Base-by-base conservation (phyloP, 805 yeast genomes). In the Novakomyces olei region DNA sequence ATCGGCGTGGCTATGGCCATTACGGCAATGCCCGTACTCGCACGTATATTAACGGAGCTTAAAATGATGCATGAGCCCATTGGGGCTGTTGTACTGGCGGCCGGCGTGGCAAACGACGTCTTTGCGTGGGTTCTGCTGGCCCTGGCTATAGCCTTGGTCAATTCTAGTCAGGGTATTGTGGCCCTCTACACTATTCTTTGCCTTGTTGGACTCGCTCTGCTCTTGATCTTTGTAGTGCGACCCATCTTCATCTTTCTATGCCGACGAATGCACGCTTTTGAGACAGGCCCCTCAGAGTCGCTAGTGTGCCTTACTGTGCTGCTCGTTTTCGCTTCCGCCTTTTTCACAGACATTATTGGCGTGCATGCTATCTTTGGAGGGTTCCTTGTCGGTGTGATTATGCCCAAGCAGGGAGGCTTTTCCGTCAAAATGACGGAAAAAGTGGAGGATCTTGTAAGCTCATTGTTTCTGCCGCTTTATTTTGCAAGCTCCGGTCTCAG, bases 321-420 rank as follows among this genome's bases (percentile, higher is more conserved):
- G 5, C 46, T 68, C 35, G 71, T 69, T 40, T 65, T 77, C 37
- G 48, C 63, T 3, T 72, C 83, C 3, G 68, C 88, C 1, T 77
- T 76, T 50, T 74, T 67, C 47, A 77, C 91, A 2, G 83, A 75
- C 47, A 73, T 77, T 36, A 72, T 77, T 39, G 92, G 91, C 4
- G 85, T 75, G 7, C 91, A 77, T 50, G 76, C 88, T 0, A 77
- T 77, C 42, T 77, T 77, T 51, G 92, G 91, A 27, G 88, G 85
- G 0, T 78, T 77, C 44, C 61, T 77, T 51, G 68, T 70, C 8
- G 92, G 92, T 4, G 55, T 72, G 20, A 65, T 77, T 33, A 65
- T 76, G 5, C 91, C 91, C 5, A 59, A 85, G 43, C 81, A 76
- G 32, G 67, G 72, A 42, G 74, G 74, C 12, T 74, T 71, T 46